Evolutionary conservation across 1,284 basidiomycete species (phyloP).

Genomic region (Neotropicomus parvogracilis): DNA sequence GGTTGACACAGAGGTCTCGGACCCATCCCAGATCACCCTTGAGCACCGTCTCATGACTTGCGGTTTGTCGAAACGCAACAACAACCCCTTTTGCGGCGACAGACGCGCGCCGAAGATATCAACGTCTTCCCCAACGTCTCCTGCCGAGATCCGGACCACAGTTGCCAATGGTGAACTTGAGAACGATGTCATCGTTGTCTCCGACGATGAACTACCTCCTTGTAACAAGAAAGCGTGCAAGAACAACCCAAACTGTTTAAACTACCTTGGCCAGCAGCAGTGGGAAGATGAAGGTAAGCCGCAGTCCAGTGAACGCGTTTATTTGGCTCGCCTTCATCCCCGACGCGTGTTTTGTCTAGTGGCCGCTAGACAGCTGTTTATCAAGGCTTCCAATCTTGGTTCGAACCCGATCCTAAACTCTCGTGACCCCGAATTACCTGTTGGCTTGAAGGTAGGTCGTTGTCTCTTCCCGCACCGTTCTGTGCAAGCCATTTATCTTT

Average conservation of each 20-base stretch:
- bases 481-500: background rate
- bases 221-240: constrained; percentile 70
- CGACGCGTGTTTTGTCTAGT: constrained; percentile 37
- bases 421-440: constrained; percentile 57
- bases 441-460: constrained; percentile 68
- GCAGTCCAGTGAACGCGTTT: constrained; percentile 17
- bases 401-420: constrained; percentile 49
- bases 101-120: constrained; percentile 39
- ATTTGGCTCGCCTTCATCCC: constrained; percentile 4
- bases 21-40: constrained; percentile 54
- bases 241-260: constrained; percentile 77
- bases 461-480: background rate
- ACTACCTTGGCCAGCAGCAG: constrained; percentile 76
- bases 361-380: constrained; percentile 47
- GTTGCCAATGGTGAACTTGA: constrained; percentile 41
- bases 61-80: constrained; percentile 53
- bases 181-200: constrained; percentile 64
- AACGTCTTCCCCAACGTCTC: constrained; percentile 9
- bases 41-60: constrained; percentile 66
- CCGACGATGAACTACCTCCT: constrained; percentile 54
- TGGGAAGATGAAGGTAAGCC: constrained; percentile 65
- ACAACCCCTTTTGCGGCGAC: constrained; percentile 51
- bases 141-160: constrained; percentile 4
- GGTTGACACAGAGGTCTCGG: constrained; percentile 64
- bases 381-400: constrained; percentile 51